Base-by-base conservation (phyloP, 345 rosid genomes). In the Eucalyptus curtisii region DNA sequence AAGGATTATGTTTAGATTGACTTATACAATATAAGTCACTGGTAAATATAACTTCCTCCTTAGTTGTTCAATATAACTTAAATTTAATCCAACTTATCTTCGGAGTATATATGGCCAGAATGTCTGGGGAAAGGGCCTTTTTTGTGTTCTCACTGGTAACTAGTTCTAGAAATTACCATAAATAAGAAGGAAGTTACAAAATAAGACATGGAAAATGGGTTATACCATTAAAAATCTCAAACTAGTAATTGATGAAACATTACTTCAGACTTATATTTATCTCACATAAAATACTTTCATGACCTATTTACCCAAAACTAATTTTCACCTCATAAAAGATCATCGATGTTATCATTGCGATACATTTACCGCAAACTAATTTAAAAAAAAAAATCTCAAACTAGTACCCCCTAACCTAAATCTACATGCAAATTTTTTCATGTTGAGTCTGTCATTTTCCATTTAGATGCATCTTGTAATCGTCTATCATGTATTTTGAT, bases 401-500 rank as follows among this genome's bases (percentile, higher is more conserved):
- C 19, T 17, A 64, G 31, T 64, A 7, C 37, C 37, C 37, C 33
- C 9, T 49, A 64, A 64, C 19, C 3, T 16, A 3, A 64, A n/a
- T 66, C 11, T 7, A 31, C 40, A 14, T 30, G 33, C 33, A 31
- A 4, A 0, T 31, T 66, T 66, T 66, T 13, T 66, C 40, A 66
- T 31, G 40, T 66, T 5, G 80, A 20, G 1, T 2, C 0, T 33
- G 7, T 68, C 79, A 31, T 66, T 66, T 17, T 31, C 79, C 20
- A 15, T 31, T 64, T n/a, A n/a, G 0, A 64, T 2, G 3, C 5
- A 8, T 31, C 22, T 8, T 66, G 40, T 19, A 66, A 8, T 66
- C 2, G 0, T 16, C 7, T 31, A 66, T 9, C 42, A 2, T 7
- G 15, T 31, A 37, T 8, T 9, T 2, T 14, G 17, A 64, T 19